Conservation (phyloP, 2,329 filamentous ascomycete species). For the Thelonectria rubi region DNA sequence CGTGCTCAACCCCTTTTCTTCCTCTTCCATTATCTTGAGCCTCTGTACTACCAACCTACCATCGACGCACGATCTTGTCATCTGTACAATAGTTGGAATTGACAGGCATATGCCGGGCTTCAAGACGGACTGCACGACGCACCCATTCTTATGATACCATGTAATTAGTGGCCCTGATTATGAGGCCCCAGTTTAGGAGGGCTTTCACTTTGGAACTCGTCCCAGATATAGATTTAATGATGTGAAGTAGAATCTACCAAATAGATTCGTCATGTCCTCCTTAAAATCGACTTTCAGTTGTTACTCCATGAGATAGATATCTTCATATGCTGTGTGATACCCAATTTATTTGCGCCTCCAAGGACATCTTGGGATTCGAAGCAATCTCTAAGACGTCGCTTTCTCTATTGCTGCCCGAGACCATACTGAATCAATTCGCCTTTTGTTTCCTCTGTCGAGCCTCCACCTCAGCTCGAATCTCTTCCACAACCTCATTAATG, state of each 20-base stretch:
- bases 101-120: slow-evolving; percentile 18
- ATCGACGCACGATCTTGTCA: slow-evolving; percentile 24
- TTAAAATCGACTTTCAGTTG: neutral
- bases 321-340: neutral
- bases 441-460: slow-evolving; percentile 46
- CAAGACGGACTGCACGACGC: slow-evolving; percentile 32
- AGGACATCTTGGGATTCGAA: neutral
- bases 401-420: neutral
- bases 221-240: slow-evolving; percentile 37
- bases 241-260: slow-evolving; percentile 29
- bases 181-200: slow-evolving; percentile 20
- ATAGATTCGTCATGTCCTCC: slow-evolving; percentile 17
- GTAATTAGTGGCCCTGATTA: slow-evolving; percentile 32
- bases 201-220: slow-evolving; percentile 15
- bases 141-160: slow-evolving; percentile 40
- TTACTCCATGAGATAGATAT: neutral
- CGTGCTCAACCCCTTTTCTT: slow-evolving; percentile 14
- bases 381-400: neutral
- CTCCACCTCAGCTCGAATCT: slow-evolving; percentile 79
- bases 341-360: neutral
- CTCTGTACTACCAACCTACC: slow-evolving; percentile 30
- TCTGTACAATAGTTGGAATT: slow-evolving; percentile 38
- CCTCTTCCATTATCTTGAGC: slow-evolving; percentile 7
- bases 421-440: slow-evolving; percentile 8
- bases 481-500: slow-evolving; percentile 79